phyloP scores from a whole-genome alignment of 1,284 basidiomycete species.

The Sanguinoderma infundibulare region DNA sequence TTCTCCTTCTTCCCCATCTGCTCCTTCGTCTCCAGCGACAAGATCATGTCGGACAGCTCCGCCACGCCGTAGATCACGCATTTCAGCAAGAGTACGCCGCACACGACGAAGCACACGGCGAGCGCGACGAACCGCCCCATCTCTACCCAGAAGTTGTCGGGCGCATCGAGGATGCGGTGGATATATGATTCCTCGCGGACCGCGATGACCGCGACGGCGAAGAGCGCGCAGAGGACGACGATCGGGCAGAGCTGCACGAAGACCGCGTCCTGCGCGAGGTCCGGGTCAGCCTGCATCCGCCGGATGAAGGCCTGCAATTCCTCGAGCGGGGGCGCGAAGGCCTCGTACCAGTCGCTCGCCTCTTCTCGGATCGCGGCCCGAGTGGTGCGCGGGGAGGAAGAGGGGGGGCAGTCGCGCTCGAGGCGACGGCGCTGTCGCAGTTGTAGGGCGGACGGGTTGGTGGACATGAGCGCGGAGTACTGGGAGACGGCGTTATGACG shows the following conservation, averaged over 20 bases:
- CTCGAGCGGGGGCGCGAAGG: constrained; percentile 20
- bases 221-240: constrained; percentile 18
- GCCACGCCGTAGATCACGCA: constrained; percentile 21
- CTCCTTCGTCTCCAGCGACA: constrained; percentile 7
- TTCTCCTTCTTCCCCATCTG: neutral
- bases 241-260: constrained; percentile 22
- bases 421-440: neutral
- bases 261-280: constrained; percentile 20
- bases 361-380: constrained; percentile 7
- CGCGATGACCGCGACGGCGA: constrained; percentile 19
- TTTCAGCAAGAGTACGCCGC: constrained; percentile 12
- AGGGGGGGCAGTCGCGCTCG: neutral
- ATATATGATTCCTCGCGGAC: constrained; percentile 22
- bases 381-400: neutral
- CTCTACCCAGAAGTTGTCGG: constrained; percentile 6
- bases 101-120: constrained; percentile 5
- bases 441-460: constrained; percentile 7
- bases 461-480: constrained; percentile 20
- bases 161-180: constrained; percentile 20
- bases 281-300: constrained; percentile 19
- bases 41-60: constrained; percentile 5
- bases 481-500: constrained; percentile 21
- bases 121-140: neutral
- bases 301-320: constrained; percentile 20
- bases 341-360: constrained; percentile 19